Evolutionary conservation across 2,329 filamentous ascomycete genomes (phyloP).

Genomic region (Colletotrichum aenigma): DNA sequence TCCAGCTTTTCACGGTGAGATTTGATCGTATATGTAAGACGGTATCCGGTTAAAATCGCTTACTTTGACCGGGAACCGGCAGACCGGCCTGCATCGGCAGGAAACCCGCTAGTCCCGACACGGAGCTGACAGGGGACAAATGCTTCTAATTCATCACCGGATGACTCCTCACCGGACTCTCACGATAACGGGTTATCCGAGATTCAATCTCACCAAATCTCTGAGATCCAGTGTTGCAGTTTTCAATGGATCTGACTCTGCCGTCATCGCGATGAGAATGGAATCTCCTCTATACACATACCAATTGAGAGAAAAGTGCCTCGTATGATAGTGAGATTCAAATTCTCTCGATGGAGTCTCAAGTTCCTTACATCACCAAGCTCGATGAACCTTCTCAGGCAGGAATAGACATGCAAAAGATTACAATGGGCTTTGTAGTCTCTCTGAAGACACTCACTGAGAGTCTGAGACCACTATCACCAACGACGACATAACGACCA

Average conservation of each 20-base stretch:
- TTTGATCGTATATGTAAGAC: background rate
- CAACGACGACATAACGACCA: accelerated
- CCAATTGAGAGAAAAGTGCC: background rate
- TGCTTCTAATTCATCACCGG: background rate
- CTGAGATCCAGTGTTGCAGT: background rate
- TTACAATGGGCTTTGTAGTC: background rate
- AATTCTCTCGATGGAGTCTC: background rate
- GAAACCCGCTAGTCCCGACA: background rate
- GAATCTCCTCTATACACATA: background rate
- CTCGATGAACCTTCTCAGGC: background rate
- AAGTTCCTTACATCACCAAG: background rate
- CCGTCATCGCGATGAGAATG: background rate
- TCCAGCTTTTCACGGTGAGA: background rate
- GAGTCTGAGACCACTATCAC: background rate
- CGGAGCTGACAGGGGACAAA: background rate
- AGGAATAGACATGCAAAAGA: background rate
- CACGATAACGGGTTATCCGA: background rate
- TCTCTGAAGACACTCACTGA: background rate
- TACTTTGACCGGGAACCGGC: background rate
- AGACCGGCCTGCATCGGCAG: background rate
- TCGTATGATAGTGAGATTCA: background rate
- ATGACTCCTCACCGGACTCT: background rate
- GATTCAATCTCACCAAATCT: accelerated
- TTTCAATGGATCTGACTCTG: background rate
- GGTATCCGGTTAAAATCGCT: background rate